A percentile compares a stretch with the other conserved stretches of the same genome.
These are phyloP conservation scores for Decorospora gaudefroyi DNA, from an alignment of 2,329 filamentous ascomycete species.

Conservation along the genomic window DNA sequence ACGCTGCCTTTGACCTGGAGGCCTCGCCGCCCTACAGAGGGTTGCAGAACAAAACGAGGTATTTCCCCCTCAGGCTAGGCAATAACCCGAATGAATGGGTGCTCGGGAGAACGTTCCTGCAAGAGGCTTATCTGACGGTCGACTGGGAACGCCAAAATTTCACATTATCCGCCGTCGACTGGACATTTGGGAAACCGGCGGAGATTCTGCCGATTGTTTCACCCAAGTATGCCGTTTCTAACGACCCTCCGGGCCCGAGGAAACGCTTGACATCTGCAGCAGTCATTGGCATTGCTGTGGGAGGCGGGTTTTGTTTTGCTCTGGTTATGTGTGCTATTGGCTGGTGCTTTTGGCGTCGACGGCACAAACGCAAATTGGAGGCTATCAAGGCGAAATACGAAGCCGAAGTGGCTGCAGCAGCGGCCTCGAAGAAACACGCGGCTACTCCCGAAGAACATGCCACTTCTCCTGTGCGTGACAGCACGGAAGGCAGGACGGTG, in stretches of 20 bases:
- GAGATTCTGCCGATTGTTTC: constrained; percentile 44
- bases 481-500: constrained; percentile 36
- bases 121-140: constrained; percentile 63
- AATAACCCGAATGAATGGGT: constrained; percentile 60
- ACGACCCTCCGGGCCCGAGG: constrained; percentile 1
- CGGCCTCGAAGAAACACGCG: constrained; percentile 26
- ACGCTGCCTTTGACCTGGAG: constrained; percentile 55
- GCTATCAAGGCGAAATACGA: constrained; percentile 33
- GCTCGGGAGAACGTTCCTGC: constrained; percentile 70
- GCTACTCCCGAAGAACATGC: constrained; percentile 30
- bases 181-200: constrained; percentile 32
- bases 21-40: constrained; percentile 57
- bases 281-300: constrained; percentile 53
- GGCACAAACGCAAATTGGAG: constrained; percentile 27
- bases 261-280: constrained; percentile 37
- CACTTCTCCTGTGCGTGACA: constrained; percentile 28
- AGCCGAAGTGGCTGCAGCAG: constrained; percentile 27
- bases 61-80: constrained; percentile 68
- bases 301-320: constrained; percentile 43
- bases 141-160: constrained; percentile 56
- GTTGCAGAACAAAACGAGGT: constrained; percentile 63
- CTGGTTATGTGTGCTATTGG: constrained; percentile 37
- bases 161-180: constrained; percentile 50
- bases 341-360: constrained; percentile 44
- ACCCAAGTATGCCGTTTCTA: constrained; percentile 26